Conservation (phyloP, 2,329 filamentous ascomycete genomes). For the Fusarium phyllophilum region DNA sequence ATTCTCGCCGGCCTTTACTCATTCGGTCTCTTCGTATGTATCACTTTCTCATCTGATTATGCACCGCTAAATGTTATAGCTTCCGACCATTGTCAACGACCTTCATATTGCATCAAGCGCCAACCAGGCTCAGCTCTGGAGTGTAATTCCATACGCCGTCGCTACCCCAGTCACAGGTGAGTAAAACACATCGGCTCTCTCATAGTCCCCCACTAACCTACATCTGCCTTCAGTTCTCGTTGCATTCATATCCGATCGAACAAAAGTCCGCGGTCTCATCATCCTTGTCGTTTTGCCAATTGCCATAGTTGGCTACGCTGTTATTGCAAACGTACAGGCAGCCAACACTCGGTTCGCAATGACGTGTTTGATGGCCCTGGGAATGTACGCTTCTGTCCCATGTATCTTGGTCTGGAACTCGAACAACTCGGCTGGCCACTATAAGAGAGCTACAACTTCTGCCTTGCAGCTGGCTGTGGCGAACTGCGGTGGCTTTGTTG, state of each 20-base stretch:
- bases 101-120: neutral
- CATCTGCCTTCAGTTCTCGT: neutral
- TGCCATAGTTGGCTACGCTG: neutral
- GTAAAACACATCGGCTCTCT: fast-evolving
- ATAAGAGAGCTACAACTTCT: constrained; percentile 74
- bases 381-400: constrained; percentile 71
- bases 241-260: neutral
- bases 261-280: neutral
- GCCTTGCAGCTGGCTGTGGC: constrained; percentile 47
- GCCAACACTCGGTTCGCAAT: constrained; percentile 67
- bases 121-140: neutral
- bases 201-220: neutral
- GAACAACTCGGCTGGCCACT: constrained; percentile 75
- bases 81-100: neutral
- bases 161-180: neutral
- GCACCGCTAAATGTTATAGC: neutral
- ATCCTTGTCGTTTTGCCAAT: neutral
- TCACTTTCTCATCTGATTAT: fast-evolving
- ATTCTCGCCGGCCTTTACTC: constrained; percentile 7
- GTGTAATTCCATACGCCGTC: neutral
- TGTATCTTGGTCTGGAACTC: constrained; percentile 73
- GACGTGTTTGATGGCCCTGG: constrained; percentile 74
- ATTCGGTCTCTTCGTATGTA: neutral
- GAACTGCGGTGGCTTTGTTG: constrained; percentile 5
- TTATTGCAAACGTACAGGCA: neutral